phyloP scores from a whole-genome alignment of 2,329 filamentous ascomycete species.

The Dothideomycetes sp. region DNA sequence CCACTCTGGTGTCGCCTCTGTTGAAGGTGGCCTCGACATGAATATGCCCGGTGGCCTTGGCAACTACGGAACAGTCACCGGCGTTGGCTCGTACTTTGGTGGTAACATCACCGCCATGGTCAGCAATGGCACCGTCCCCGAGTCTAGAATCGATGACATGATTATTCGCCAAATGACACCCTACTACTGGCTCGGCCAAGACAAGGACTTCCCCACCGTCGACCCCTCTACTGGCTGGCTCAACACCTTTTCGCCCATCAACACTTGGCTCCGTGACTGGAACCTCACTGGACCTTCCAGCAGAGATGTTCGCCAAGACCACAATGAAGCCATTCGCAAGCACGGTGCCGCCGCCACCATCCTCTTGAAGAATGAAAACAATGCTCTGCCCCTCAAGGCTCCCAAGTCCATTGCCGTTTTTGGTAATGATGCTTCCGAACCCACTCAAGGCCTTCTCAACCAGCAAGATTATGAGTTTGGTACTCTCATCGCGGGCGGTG shows the following conservation, averaged over 20 bases:
- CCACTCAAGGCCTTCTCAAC: constrained; percentile 43
- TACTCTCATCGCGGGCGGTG: constrained; percentile 15
- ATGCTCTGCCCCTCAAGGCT: constrained; percentile 45
- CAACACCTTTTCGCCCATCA: constrained; percentile 35
- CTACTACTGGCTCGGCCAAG: constrained; percentile 52
- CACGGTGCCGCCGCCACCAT: constrained; percentile 49
- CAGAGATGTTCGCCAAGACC: constrained; percentile 31
- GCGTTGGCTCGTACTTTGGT: constrained; percentile 17
- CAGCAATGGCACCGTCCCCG: constrained; percentile 39
- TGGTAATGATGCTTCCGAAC: constrained; percentile 31
- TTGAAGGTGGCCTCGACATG: constrained; percentile 54
- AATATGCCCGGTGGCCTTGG: constrained; percentile 17
- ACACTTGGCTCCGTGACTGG: constrained; percentile 46
- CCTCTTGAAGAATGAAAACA: constrained; percentile 54
- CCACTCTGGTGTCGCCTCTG: constrained; percentile 47
- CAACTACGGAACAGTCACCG: constrained; percentile 15
- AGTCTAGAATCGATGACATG: constrained; percentile 51
- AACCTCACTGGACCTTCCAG: constrained; percentile 26
- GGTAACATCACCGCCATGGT: constrained; percentile 43
- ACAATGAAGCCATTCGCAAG: constrained; percentile 42
- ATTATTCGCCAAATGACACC: constrained; percentile 39
- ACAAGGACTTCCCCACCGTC: constrained; percentile 43
- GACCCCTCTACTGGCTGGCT: constrained; percentile 27
- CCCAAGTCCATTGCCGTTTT: constrained; percentile 31
- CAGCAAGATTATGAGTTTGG: constrained; percentile 32